A percentile compares a stretch with the other conserved stretches of the same genome.
phyloP scores from a whole-genome alignment of 75 land plant genomes.

The Cunninghamia lanceolata region DNA sequence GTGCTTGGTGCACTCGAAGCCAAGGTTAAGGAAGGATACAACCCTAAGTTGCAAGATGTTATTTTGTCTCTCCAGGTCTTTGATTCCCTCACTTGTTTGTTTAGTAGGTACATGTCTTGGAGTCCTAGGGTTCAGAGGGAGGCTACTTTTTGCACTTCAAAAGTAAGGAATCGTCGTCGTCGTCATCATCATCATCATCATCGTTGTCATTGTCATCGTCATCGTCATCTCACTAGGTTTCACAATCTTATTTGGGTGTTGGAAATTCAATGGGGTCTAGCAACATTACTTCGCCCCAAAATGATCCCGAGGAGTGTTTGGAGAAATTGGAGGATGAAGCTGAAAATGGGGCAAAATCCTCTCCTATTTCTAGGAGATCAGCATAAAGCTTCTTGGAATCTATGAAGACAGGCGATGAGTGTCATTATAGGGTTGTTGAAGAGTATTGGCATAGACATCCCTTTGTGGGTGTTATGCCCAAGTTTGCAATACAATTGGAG shows the following conservation, averaged over 20 bases:
- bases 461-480: slow-evolving; percentile 60
- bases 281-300: not conserved
- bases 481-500: slow-evolving; percentile 58
- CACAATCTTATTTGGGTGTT: not conserved
- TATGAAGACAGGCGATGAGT: not conserved
- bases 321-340: not conserved
- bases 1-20: slow-evolving; percentile 23
- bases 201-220: no score
- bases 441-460: slow-evolving; percentile 30
- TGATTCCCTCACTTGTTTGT: slow-evolving; percentile 25
- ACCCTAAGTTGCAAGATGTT: slow-evolving; percentile 46
- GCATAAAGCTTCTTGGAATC: not conserved
- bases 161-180: not conserved
- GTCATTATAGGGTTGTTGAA: not conserved
- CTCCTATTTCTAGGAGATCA: not conserved
- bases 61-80: slow-evolving; percentile 39
- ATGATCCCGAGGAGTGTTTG: not conserved
- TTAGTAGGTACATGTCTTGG: slow-evolving; percentile 15
- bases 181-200: no score
- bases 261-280: not conserved
- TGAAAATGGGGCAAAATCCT: not conserved
- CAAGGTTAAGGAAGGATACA: slow-evolving; percentile 39
- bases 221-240: not conserved
- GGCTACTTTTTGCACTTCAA: slow-evolving; percentile 7
- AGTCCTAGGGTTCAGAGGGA: slow-evolving; percentile 31